Conservation (phyloP, 106 monocot species). For the Alisma plantagoaquatica region DNA sequence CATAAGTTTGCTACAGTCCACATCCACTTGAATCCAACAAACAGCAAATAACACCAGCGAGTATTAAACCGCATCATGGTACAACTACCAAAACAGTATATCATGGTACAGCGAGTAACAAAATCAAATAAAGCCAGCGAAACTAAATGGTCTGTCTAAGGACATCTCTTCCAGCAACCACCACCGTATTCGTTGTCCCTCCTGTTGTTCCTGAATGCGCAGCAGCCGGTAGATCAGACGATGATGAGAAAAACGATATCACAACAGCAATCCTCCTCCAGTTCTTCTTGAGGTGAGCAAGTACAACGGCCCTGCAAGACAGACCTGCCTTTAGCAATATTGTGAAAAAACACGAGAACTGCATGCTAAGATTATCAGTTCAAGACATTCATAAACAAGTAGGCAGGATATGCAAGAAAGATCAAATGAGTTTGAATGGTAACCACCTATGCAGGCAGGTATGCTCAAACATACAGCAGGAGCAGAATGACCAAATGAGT, state of each 20-base stretch:
- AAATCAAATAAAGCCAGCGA: too few species aligned
- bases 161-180: too few species aligned
- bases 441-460: too few species aligned
- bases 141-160: too few species aligned
- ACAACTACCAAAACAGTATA: too few species aligned
- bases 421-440: background rate
- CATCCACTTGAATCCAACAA: too few species aligned
- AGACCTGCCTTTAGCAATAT: background rate
- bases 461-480: too few species aligned
- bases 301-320: constrained; percentile 20
- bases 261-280: constrained; percentile 16
- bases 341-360: constrained; percentile 1
- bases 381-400: constrained; percentile 5
- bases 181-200: constrained; percentile 7
- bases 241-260: constrained; percentile 18
- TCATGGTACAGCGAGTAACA: too few species aligned
- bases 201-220: constrained; percentile 22
- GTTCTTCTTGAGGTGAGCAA: constrained; percentile 11
- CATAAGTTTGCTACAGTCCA: too few species aligned
- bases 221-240: constrained; percentile 19
- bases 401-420: background rate
- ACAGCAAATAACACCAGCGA: too few species aligned
- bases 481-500: too few species aligned
- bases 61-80: too few species aligned
- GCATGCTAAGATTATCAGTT: constrained; percentile 9